phyloP scores from a whole-genome alignment of 2,329 filamentous ascomycete species.

The Colletotrichum sp. region DNA sequence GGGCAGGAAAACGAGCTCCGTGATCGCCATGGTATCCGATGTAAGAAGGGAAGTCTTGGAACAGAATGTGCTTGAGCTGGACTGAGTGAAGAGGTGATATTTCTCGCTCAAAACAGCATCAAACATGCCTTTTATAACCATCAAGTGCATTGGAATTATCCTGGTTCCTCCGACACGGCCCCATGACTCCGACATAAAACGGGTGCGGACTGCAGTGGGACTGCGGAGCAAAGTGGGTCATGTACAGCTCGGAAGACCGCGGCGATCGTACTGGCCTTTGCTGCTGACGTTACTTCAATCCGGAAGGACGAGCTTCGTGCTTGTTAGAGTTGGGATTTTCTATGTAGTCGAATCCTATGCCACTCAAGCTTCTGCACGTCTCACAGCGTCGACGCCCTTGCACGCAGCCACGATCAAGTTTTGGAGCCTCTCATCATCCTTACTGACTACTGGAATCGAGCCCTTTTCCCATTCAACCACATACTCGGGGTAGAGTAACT shows the following conservation, averaged over 20 bases:
- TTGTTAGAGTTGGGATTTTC: background rate
- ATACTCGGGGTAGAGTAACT: background rate
- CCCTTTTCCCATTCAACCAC: background rate
- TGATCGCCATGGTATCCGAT: background rate
- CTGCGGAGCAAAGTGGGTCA: background rate
- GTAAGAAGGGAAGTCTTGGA: too few relatives aligned
- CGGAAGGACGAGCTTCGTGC: background rate
- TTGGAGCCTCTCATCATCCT: background rate
- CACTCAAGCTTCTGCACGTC: background rate
- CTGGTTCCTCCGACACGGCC: background rate
- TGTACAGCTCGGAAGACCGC: background rate
- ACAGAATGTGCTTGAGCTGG: background rate
- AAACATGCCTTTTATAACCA: background rate
- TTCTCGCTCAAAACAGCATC: background rate
- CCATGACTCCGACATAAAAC: background rate
- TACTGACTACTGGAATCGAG: background rate
- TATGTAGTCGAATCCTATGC: background rate
- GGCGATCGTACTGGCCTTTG: background rate
- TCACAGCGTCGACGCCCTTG: background rate
- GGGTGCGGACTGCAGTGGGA: background rate
- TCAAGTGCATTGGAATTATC: background rate
- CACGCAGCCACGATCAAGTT: background rate
- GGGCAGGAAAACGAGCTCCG: background rate
- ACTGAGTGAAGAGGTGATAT: background rate
- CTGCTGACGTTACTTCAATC: background rate